These are phyloP conservation scores for Capsicum baccatum DNA, from an alignment of 257 asterid species.

Conservation along the genomic window DNA sequence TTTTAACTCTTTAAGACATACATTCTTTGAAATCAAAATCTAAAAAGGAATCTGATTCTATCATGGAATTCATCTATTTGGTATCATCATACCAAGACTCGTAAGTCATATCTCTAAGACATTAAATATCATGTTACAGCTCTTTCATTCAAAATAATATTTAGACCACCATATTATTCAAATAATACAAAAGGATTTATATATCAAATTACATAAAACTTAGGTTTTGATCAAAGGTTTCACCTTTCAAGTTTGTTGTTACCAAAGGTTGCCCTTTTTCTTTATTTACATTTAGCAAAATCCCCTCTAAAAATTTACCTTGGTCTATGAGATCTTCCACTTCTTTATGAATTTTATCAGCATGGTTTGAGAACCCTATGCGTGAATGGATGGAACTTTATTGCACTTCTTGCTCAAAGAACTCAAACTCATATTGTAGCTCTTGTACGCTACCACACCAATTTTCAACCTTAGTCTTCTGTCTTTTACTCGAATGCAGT, in stretches of 20 bases:
- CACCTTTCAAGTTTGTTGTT: not conserved
- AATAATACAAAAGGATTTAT: too few relatives aligned
- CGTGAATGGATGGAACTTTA: not conserved
- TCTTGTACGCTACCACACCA: not conserved
- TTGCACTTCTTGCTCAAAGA: not conserved
- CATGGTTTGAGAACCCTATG: not conserved
- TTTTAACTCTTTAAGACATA: too few relatives aligned
- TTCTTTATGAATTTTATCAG: conserved; percentile 1
- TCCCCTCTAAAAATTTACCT: conserved; percentile 20
- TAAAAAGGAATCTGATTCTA: too few relatives aligned
- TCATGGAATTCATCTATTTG: too few relatives aligned
- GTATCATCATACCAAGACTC: too few relatives aligned
- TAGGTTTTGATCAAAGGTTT: not conserved
- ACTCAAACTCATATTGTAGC: not conserved
- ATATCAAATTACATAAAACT: too few relatives aligned
- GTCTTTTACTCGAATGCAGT: not conserved
- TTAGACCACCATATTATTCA: too few relatives aligned
- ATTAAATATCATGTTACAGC: too few relatives aligned
- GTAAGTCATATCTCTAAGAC: too few relatives aligned
- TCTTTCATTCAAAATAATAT: too few relatives aligned
- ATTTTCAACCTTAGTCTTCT: not conserved
- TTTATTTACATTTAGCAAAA: not conserved
- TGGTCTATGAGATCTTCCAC: conserved; percentile 14
- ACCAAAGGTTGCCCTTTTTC: not conserved
- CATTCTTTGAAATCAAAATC: too few relatives aligned